phyloP scores from a whole-genome alignment of 208 protist genomes.

The Leishmania mexicana region DNA sequence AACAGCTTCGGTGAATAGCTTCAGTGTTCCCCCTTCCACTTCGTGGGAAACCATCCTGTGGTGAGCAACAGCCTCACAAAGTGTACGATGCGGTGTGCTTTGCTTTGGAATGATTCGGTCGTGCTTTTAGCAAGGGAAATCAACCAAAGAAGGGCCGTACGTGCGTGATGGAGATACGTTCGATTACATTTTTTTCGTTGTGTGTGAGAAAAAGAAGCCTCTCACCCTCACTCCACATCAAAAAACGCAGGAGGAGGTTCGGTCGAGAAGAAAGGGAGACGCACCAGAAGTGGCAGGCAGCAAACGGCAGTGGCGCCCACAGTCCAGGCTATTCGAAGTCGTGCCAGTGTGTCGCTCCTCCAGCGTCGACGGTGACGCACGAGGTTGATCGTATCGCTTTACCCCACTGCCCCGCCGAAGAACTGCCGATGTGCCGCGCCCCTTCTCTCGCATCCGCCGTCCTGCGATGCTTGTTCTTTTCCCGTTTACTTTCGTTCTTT shows the following conservation, averaged over 20 bases:
- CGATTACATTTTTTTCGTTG: background rate
- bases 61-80: background rate
- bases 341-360: background rate
- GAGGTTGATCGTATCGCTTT: background rate
- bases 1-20: slow-evolving; percentile 8
- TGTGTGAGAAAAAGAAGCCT: background rate
- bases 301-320: background rate
- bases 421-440: background rate
- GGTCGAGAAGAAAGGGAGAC: background rate
- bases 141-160: background rate
- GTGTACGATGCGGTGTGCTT: background rate
- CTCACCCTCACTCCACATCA: no score
- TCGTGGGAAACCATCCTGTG: background rate
- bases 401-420: background rate
- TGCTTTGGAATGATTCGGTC: background rate
- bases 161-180: background rate
- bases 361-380: background rate
- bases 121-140: background rate
- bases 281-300: background rate
- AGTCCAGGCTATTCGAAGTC: background rate
- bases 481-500: background rate
- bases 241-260: background rate
- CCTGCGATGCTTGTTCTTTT: background rate
- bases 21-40: background rate
- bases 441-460: background rate